phyloP scores from a whole-genome alignment of 306 rosid species.

The Dalbergia oliveri region DNA sequence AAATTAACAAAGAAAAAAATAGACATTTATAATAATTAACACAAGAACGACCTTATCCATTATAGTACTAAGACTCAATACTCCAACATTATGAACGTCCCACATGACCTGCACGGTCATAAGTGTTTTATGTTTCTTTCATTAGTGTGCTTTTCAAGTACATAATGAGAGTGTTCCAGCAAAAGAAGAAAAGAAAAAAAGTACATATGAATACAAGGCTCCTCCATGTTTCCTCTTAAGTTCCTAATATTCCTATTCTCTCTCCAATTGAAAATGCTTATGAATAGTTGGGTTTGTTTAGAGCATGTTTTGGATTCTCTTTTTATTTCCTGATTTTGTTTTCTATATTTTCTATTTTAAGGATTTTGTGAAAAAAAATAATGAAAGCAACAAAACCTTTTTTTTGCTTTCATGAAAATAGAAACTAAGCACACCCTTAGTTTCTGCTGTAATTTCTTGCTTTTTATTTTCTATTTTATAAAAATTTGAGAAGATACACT shows the following conservation, averaged over 20 bases:
- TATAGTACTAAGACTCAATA: not conserved
- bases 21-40: not conserved
- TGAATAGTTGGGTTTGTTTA: too few relatives aligned
- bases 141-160: not conserved
- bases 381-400: too few relatives aligned
- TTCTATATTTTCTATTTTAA: not conserved
- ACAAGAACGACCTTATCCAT: not conserved
- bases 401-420: too few relatives aligned
- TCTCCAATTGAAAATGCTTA: not conserved
- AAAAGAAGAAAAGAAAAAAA: not conserved
- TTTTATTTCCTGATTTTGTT: not conserved
- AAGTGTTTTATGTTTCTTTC: not conserved
- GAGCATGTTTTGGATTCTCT: too few relatives aligned
- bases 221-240: not conserved
- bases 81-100: constrained; percentile 9
- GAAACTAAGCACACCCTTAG: too few relatives aligned
- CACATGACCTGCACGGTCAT: constrained; percentile 24
- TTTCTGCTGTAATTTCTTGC: too few relatives aligned
- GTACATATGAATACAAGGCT: not conserved
- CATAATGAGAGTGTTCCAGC: constrained; percentile 1
- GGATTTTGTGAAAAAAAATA: too few relatives aligned
- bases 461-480: not conserved
- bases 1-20: not conserved
- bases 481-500: too few relatives aligned
- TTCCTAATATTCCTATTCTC: not conserved